These are phyloP conservation scores for Jamesozyma lodderae DNA, from an alignment of 805 yeast species.

Conservation along the genomic window DNA sequence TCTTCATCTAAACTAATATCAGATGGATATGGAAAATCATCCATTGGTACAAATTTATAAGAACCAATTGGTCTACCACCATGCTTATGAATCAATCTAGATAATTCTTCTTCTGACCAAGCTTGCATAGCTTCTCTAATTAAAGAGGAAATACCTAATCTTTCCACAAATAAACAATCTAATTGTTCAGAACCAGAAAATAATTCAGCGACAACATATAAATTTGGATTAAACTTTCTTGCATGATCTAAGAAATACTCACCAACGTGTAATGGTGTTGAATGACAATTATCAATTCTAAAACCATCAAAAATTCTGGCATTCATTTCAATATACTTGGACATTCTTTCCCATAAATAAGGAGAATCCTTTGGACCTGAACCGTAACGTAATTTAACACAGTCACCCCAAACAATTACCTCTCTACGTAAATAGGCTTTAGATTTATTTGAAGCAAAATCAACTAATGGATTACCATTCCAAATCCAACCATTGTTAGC, in stretches of 20 bases:
- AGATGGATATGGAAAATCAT: constrained; percentile 62
- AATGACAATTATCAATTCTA: constrained; percentile 91
- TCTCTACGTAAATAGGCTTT: constrained; percentile 83
- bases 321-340: constrained; percentile 57
- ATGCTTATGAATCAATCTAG: constrained; percentile 78
- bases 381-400: constrained; percentile 89
- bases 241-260: constrained; percentile 83
- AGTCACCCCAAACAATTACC: constrained; percentile 96
- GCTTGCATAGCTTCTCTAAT: constrained; percentile 98
- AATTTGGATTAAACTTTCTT: constrained; percentile 69
- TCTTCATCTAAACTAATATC: constrained; percentile 33
- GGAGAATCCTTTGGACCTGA: constrained; percentile 73
- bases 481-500: constrained; percentile 99
- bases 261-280: constrained; percentile 94
- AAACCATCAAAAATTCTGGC: constrained; percentile 79
- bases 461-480: constrained; percentile 91
- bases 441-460: constrained; percentile 76
- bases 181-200: constrained; percentile 87
- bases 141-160: constrained; percentile 79
- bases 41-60: constrained; percentile 69
- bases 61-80: constrained; percentile 97
- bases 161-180: constrained; percentile 84
- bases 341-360: constrained; percentile 81
- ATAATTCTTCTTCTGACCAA: constrained; percentile 76
- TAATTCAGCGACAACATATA: constrained; percentile 89